These are phyloP conservation scores for Conticribra weissflogii DNA, from an alignment of 108 stramenopile species.

Conservation along the genomic window DNA sequence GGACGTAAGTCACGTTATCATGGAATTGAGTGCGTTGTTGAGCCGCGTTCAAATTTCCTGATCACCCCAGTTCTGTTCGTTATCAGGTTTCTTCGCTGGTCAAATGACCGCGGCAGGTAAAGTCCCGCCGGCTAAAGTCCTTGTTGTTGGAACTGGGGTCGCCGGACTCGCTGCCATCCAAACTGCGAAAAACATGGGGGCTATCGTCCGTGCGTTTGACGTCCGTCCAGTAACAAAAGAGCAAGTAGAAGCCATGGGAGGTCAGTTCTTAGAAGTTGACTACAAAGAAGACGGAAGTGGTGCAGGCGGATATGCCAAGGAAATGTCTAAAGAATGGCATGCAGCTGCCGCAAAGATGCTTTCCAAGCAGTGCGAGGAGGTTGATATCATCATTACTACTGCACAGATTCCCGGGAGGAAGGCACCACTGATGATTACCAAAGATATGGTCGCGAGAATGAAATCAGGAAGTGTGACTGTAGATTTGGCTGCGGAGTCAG, in stretches of 20 bases:
- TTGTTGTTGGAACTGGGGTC: conserved; percentile 98
- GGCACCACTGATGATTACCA: conserved; percentile 97
- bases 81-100: conserved; percentile 89
- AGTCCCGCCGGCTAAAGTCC: conserved; percentile 98
- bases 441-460: conserved; percentile 97
- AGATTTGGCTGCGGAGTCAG: conserved; percentile 97
- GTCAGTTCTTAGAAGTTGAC: conserved; percentile 96
- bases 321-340: conserved; percentile 98
- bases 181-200: conserved; percentile 99
- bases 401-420: conserved; percentile 97
- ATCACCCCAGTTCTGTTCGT: too few relatives aligned
- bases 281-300: conserved; percentile 95
- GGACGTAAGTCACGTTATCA: conserved; percentile 73
- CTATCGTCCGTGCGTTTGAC: conserved; percentile 98
- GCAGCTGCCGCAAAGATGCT: conserved; percentile 90
- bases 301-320: conserved; percentile 99
- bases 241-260: conserved; percentile 99
- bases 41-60: too few relatives aligned
- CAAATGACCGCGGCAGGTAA: conserved; percentile 88
- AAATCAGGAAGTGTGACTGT: conserved; percentile 96
- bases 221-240: conserved; percentile 98
- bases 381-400: conserved; percentile 99
- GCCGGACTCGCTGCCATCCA: conserved; percentile 96
- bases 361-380: conserved; percentile 90
- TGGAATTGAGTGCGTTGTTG: too few relatives aligned